A percentile compares a stretch with the other conserved stretches of the same genome.
Conservation (phyloP, 768 basidiomycete genomes). For the Coprinopsis strossmayeri region DNA sequence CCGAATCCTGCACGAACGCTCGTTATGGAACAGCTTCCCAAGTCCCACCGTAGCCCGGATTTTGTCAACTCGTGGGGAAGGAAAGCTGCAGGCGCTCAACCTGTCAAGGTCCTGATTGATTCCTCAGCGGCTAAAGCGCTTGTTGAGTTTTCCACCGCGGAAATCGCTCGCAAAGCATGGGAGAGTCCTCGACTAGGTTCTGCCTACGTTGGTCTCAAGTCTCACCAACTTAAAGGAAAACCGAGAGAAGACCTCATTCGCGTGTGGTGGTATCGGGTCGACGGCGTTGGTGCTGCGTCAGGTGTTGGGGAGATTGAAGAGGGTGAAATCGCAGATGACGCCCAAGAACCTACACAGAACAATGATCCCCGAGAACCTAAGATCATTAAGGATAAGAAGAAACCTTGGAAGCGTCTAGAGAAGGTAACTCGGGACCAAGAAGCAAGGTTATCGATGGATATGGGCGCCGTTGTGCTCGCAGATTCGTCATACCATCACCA, state of each 20-base stretch:
- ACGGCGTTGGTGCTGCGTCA: constrained; percentile 30
- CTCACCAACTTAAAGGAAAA: constrained; percentile 35
- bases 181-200: constrained; percentile 38
- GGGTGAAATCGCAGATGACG: constrained; percentile 36
- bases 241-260: constrained; percentile 37
- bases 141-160: constrained; percentile 41
- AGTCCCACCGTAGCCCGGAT: constrained; percentile 33
- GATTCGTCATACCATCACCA: too few species aligned
- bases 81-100: constrained; percentile 27
- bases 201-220: constrained; percentile 20
- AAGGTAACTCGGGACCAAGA: background rate
- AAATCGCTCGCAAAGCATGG: constrained; percentile 42
- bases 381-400: too few species aligned
- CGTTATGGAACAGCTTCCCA: constrained; percentile 52
- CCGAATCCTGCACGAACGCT: constrained; percentile 46
- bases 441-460: background rate
- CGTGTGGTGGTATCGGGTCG: constrained; percentile 45
- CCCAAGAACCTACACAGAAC: background rate
- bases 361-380: too few species aligned
- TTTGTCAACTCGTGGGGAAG: constrained; percentile 40
- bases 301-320: constrained; percentile 43
- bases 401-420: background rate
- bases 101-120: constrained; percentile 38
- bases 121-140: constrained; percentile 36
- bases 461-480: background rate